These are phyloP conservation scores for Exophiala mesophila DNA, from an alignment of 2,329 filamentous ascomycete genomes.

Conservation along the genomic window DNA sequence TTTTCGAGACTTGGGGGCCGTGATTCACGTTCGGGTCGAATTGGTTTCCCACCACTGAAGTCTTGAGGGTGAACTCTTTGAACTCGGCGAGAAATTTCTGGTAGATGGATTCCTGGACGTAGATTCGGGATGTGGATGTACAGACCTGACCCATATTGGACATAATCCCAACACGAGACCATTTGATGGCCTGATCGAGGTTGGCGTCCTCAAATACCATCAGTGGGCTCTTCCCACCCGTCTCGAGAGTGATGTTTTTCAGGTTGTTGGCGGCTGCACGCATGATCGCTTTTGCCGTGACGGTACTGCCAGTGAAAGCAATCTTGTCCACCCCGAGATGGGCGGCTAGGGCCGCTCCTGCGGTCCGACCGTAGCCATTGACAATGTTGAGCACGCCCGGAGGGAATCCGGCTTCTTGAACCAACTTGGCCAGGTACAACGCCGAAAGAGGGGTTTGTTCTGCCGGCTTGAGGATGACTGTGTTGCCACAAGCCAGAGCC, in stretches of 20 bases:
- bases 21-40: too few species aligned
- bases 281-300: conserved; percentile 29
- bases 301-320: conserved; percentile 30
- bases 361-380: conserved; percentile 35
- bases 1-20: too few species aligned
- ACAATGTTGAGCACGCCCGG: conserved; percentile 37
- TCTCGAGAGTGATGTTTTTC: conserved; percentile 33
- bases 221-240: conserved; percentile 33
- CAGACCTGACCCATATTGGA: too few species aligned
- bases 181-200: conserved; percentile 44
- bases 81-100: too few species aligned
- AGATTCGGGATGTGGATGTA: too few species aligned
- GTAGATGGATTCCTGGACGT: too few species aligned
- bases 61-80: too few species aligned
- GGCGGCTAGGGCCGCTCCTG: conserved; percentile 28
- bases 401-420: conserved; percentile 41
- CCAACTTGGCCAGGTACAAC: conserved; percentile 58
- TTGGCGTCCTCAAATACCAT: conserved; percentile 34
- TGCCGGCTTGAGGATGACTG: conserved; percentile 53
- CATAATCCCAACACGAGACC: too few species aligned
- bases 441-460: conserved; percentile 55
- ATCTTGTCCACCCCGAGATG: conserved; percentile 31
- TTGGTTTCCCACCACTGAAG: too few species aligned
- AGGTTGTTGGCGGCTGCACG: conserved; percentile 30
- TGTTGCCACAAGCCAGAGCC: conserved; percentile 54